phyloP scores from a whole-genome alignment of 495 filamentous ascomycete genomes.

The Hyaloscypha variabilis region DNA sequence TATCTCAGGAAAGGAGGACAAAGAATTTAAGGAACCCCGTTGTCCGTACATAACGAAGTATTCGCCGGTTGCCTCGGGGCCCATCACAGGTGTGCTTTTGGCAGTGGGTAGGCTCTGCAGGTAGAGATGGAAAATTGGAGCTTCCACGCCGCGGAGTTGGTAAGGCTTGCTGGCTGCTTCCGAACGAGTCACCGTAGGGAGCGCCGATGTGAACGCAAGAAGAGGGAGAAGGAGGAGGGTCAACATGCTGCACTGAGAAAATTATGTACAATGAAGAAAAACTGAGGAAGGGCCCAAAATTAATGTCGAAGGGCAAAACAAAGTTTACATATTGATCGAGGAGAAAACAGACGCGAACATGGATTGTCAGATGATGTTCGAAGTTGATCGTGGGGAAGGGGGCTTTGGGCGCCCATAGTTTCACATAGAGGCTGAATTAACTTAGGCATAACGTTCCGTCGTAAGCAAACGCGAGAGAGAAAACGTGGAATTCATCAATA shows the following conservation, averaged over 20 bases:
- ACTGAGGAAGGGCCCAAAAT: neutral
- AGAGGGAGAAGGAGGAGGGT: slow-evolving; percentile 13
- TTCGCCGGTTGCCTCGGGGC: slow-evolving; percentile 45
- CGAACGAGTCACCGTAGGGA: slow-evolving; percentile 1
- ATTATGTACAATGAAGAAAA: slow-evolving; percentile 13
- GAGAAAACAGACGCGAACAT: neutral
- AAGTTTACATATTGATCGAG: neutral
- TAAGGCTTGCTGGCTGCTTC: slow-evolving; percentile 37
- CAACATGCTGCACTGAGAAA: neutral
- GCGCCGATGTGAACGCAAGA: slow-evolving; percentile 2
- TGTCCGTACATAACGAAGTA: too few relatives aligned
- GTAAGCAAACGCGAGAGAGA: neutral
- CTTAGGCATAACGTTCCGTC: slow-evolving; percentile 16
- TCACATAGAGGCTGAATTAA: slow-evolving; percentile 26
- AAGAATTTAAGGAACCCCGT: too few relatives aligned
- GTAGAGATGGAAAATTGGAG: slow-evolving; percentile 49
- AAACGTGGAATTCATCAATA: neutral
- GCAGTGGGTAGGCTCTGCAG: slow-evolving; percentile 40
- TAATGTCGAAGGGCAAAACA: neutral
- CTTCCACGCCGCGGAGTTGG: slow-evolving; percentile 45
- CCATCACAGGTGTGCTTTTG: slow-evolving; percentile 45
- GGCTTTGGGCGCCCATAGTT: neutral
- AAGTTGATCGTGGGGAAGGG: slow-evolving; percentile 6
- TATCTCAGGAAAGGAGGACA: too few relatives aligned
- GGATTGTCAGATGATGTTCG: slow-evolving; percentile 23